phyloP scores from a whole-genome alignment of 331 rosid genomes.

The Telfairia occidentalis region DNA sequence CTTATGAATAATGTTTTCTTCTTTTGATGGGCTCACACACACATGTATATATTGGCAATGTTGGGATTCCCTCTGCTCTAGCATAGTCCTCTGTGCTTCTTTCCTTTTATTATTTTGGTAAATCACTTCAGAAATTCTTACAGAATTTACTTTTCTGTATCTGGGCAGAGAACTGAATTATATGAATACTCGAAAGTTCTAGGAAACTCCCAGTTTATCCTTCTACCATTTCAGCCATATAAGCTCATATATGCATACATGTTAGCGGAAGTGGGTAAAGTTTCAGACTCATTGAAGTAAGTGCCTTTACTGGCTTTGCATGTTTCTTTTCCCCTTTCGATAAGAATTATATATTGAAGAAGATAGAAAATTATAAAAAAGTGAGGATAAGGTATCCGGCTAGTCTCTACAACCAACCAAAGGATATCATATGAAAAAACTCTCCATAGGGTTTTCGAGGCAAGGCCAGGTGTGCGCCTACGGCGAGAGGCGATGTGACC shows the following conservation, averaged over 20 bases:
- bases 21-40: no score
- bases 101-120: conserved; percentile 4
- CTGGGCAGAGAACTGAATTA: conserved; percentile 76
- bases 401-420: not conserved
- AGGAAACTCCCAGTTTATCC: conserved; percentile 87
- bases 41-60: no score
- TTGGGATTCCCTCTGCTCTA: not conserved
- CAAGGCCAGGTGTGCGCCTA: no score
- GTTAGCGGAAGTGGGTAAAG: conserved; percentile 91
- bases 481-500: no score
- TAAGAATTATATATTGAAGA: not conserved
- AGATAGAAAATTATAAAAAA: not conserved
- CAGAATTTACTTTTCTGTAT: conserved; percentile 18
- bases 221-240: conserved; percentile 79
- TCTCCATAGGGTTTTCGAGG: no score
- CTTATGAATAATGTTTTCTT: no score
- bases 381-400: not conserved
- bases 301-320: conserved; percentile 17
- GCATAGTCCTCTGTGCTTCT: not conserved
- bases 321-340: not conserved
- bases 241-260: conserved; percentile 81
- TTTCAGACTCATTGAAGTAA: conserved; percentile 89
- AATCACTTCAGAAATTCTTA: conserved; percentile 2
- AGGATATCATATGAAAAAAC: not conserved
- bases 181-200: conserved; percentile 88